Evolutionary conservation across 2,329 filamentous ascomycete genomes (phyloP), one percentile per base, ranked within the genome.

Genomic region (Cryphonectria naterciae): DNA sequence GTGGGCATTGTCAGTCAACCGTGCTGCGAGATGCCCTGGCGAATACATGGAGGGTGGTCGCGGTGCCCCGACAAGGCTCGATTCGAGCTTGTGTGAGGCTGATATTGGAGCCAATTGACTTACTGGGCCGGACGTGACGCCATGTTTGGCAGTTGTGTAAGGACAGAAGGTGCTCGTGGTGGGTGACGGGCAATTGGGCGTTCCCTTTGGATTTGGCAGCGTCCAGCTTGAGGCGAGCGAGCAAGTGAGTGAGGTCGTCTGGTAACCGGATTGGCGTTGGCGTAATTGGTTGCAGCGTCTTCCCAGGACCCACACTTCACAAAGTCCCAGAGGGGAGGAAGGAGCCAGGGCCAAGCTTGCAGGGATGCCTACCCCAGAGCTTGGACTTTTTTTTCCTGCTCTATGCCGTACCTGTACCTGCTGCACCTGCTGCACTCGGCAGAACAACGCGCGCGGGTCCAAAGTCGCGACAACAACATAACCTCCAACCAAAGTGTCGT

Each of bases 71-170:
- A 19, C 19, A 6, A 4, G 35, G n/a, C 49, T 22, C 15, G 52
- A 73, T 28, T 28, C 60, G 49, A 46, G 60, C 43, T 37, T 2
- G 54, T 43, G 37, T 13, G n/a, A 43, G 39, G 43, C 32, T 41
- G 32, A 7, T 22, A n/a, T 58, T n/a, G 22, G 58, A n/a, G 43
- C 65, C 70, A 72, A 72, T 72, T 68, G 71, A 81, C 82, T 68
- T 85, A 90, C 89, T 86, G 81, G 77, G 89, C 85, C 81, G 88
- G 85, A 79, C 89, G 84, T 79, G 84, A 81, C 77, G 89, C 84
- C 89, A 91, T 91, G 77, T 77, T 87, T 87, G 84, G 80, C 76
- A 78, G 75, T 78, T 78, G 79, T 79, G 77, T 75, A 75, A 75
- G 77, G 79, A 76, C 74, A 73, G 39, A 73, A 65, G 71, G 71